Base-by-base conservation (phyloP, 352 stramenopile species). In the Elongisporangium senticosum region DNA sequence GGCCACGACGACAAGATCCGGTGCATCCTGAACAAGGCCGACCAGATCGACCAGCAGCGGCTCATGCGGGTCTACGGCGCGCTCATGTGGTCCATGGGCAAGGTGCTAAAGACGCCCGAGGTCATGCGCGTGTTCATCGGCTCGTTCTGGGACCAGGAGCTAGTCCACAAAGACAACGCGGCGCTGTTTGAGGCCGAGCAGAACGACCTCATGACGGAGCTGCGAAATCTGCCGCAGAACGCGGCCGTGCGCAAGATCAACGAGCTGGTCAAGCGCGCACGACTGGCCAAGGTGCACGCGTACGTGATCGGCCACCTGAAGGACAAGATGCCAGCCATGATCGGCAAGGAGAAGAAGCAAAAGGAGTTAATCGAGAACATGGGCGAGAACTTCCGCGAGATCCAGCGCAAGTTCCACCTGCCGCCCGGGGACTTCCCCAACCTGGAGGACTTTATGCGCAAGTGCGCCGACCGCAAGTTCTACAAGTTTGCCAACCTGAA, bases 21-120 rank as follows among this genome's bases (percentile, higher is more conserved):
- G 10, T 98, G 96, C 67, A 93, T 99, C 24, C 86, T 99, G 39
- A 99, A 99, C 77, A 99, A 99, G 72, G 96, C 97, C 26, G 97
- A 99, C 82, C 90, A 98, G 74, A 97, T 99, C 53, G 93, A 98
- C 72, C 83, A 96, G 59, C 96, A 99, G 65, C 91, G 98, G 57
- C 84, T 99, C 49, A 98, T 99, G 90, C 84, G 96, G 51, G 95
- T 96, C 65, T 98, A 99, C 74, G 97, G 97, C 39, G 97, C 97
- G 2, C 75, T 99, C 24, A 98, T 99, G 80, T 99, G 97, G 97
- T 97, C 83, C 20, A 83, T 99, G 56, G 96, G 97, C 59, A 99
- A 99, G 68, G 97, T 98, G 21, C 91, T 99, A 60, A 96, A 96
- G 64, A 98, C 93, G 13, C 96, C 97, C 2, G 97, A 99, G 71